Conservation (phyloP, 768 basidiomycete species). For the Lentinula boryana region DNA sequence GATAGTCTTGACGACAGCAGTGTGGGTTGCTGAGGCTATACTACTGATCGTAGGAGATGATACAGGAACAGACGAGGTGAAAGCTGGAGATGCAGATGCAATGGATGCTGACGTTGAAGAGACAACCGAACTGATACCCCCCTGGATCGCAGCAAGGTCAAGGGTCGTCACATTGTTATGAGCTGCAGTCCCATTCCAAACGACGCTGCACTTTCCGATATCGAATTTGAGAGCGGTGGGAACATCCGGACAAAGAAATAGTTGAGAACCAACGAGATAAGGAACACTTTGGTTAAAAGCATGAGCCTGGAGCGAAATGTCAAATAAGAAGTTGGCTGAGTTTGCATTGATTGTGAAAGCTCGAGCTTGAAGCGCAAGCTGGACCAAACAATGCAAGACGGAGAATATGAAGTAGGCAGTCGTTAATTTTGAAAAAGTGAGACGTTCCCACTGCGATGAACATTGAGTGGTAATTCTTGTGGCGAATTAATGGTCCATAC, state of each 20-base stretch:
- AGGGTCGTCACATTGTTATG: slow-evolving; percentile 10
- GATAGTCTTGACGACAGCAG: slow-evolving; percentile 14
- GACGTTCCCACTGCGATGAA: slow-evolving; percentile 52
- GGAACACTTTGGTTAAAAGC: slow-evolving; percentile 45
- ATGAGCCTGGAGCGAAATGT: slow-evolving; percentile 45
- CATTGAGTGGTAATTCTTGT: background rate
- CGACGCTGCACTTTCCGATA: slow-evolving; percentile 36
- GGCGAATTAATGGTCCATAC: slow-evolving; percentile 26
- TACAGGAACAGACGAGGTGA: slow-evolving; percentile 1
- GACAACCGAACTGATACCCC: background rate
- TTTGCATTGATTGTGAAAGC: slow-evolving; percentile 60
- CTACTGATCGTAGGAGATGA: slow-evolving; percentile 5
- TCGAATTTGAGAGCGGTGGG: slow-evolving; percentile 31
- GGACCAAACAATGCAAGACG: slow-evolving; percentile 56
- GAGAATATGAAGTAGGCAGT: slow-evolving; percentile 64
- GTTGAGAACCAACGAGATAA: slow-evolving; percentile 36
- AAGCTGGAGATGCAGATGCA: background rate
- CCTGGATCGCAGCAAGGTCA: background rate
- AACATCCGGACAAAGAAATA: slow-evolving; percentile 54
- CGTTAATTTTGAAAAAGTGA: slow-evolving; percentile 64
- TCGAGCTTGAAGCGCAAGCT: slow-evolving; percentile 61
- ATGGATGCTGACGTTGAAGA: background rate
- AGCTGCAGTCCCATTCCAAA: slow-evolving; percentile 47
- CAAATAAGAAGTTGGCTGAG: slow-evolving; percentile 47
- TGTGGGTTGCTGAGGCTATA: slow-evolving; percentile 4